Conservation (phyloP, 371 early-diverging fungal genomes). For the Rhizopus delemar region DNA sequence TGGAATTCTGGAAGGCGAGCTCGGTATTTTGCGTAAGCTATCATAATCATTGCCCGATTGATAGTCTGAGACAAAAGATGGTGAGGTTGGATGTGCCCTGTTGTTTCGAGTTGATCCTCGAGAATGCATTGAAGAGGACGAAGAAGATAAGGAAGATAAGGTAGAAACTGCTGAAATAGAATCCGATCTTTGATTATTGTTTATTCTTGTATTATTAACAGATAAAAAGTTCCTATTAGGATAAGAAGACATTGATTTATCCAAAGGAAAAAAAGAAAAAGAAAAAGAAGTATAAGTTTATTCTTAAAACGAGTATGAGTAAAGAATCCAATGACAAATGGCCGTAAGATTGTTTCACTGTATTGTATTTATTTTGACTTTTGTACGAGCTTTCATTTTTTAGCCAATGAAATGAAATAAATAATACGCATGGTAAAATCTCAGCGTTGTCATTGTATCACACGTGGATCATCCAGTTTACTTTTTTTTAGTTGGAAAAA, state of each 20-base stretch:
- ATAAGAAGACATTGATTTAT: too few relatives aligned
- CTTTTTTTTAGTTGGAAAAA: too few relatives aligned
- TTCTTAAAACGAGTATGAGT: too few relatives aligned
- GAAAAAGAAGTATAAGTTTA: too few relatives aligned
- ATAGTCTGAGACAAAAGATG: too few relatives aligned
- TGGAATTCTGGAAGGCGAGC: not conserved
- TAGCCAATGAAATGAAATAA: not conserved
- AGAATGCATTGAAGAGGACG: not conserved
- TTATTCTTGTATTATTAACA: too few relatives aligned
- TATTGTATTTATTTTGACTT: not conserved
- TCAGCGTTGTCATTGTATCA: not conserved
- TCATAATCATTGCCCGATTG: not conserved
- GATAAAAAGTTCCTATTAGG: not conserved
- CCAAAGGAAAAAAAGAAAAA: not conserved
- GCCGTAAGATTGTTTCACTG: not conserved
- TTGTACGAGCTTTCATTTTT: not conserved
- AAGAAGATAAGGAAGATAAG: not conserved
- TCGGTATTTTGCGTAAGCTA: not conserved
- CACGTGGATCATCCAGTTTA: not conserved
- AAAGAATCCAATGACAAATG: not conserved
- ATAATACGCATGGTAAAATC: not conserved
- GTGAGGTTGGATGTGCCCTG: not conserved
- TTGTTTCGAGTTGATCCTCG: not conserved
- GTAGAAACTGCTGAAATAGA: not conserved
- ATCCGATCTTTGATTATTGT: too few relatives aligned